Evolutionary conservation across 495 filamentous ascomycete species (phyloP), one percentile per base, ranked within the genome.

Genomic region (Aspergillus biplanus): DNA sequence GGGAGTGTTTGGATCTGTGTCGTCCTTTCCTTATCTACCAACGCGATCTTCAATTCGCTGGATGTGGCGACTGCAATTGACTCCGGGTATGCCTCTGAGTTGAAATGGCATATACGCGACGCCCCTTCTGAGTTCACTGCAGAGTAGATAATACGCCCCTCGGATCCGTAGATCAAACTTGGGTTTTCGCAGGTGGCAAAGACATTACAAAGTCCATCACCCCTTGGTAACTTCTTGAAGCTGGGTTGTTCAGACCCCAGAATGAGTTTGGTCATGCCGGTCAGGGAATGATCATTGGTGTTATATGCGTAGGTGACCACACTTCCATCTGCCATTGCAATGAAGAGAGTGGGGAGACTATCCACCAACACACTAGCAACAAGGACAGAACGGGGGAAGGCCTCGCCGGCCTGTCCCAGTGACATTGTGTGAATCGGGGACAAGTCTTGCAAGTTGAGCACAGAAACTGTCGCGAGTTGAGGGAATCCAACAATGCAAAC

Each of bases 101-200:
- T 85, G 65, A 99, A 93, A 7, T 90, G 82, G 66, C 91, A 95
- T 33, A 98, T 83, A 42, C 86, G 87, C 6, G 86, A 86, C 6
- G 92, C 90, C 53, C 92, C 87, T 67, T 97, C 91, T 2, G 93
- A 92, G 55, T 96, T 98, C n/a, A 97, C 89, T 1, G 96, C 92
- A 16, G 92, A 96, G 80, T 95, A 99, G 7, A 97, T 87, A 33
- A 97, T 88, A 11, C 93, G 85, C 1, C 90, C 92, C 69, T 98
- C 92, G 6, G 88, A 87, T 16, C 88, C 89, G 66, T 98, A 97
- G 55, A 98, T 96, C 53, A 99, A 73, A 65, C 90, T 96, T 15
- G 95, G 91, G 68, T 97, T 91, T 64, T 98, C 95, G 66, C 92
- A 97, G 0, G 90, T 94, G 1, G 93, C 92, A 67, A 99, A 96